A percentile compares a stretch with the other conserved stretches of the same genome.
These are phyloP conservation scores for Jatropha podagrica DNA, from an alignment of 441 rosid genomes.

Conservation along the genomic window DNA sequence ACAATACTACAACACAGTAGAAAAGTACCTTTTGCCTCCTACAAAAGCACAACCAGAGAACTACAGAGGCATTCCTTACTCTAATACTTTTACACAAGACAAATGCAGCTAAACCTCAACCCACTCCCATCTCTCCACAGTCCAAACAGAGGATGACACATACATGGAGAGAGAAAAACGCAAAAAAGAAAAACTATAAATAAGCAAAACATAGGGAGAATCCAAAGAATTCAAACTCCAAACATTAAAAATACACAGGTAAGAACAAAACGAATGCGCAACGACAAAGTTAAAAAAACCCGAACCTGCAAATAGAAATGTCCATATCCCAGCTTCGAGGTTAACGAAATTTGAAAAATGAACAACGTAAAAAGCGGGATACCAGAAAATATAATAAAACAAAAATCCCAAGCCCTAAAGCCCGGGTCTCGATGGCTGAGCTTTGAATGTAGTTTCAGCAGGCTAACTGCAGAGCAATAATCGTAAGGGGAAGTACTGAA, in stretches of 20 bases:
- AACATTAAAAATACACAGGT: conserved; percentile 7
- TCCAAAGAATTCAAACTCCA: conserved; percentile 11
- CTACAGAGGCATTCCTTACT: background rate
- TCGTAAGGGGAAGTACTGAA: background rate
- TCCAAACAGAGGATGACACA: background rate
- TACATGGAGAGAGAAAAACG: background rate
- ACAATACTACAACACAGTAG: background rate
- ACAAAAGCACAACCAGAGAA: conserved; percentile 9
- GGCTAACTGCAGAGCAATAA: background rate
- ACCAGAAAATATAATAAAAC: conserved; percentile 22
- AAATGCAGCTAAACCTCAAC: conserved; percentile 6
- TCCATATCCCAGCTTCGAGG: conserved; percentile 35
- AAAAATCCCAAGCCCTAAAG: conserved; percentile 24
- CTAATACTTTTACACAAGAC: background rate
- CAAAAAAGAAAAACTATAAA: background rate
- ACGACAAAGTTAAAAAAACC: conserved; percentile 46
- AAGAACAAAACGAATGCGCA: conserved; percentile 26
- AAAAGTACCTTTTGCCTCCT: background rate
- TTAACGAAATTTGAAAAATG: conserved; percentile 40
- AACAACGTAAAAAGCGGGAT: conserved; percentile 50
- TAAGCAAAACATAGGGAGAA: conserved; percentile 13
- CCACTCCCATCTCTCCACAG: conserved; percentile 3
- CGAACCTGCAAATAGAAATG: conserved; percentile 30
- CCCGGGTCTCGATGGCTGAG: conserved; percentile 26
- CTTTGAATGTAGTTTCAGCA: conserved; percentile 1